A percentile compares a stretch with the other conserved stretches of the same genome.
Evolutionary conservation across 2,329 filamentous ascomycete species (phyloP).

Genomic region (Curvularia sp.): DNA sequence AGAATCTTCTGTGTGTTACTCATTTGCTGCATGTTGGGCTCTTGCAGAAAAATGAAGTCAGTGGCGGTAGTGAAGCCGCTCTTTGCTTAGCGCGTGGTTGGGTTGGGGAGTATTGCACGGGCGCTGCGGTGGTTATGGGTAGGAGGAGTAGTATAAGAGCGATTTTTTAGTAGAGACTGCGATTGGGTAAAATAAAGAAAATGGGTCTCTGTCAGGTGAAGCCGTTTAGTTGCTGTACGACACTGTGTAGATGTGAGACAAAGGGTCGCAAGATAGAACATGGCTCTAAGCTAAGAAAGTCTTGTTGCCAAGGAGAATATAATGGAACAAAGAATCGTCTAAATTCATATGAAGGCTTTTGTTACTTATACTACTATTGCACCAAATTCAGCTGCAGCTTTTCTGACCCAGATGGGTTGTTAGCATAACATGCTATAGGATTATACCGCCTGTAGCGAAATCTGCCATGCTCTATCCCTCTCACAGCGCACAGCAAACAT

Average conservation of each 20-base stretch:
- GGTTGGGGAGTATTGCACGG: background rate
- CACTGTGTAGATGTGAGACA: slow-evolving; percentile 4
- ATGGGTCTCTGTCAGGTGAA: background rate
- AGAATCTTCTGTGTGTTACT: slow-evolving; percentile 6
- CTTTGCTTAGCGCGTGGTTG: background rate
- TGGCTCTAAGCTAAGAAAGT: background rate
- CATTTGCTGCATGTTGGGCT: background rate
- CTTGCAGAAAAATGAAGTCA: background rate
- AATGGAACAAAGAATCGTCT: slow-evolving; percentile 3
- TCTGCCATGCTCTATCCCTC: too few species aligned
- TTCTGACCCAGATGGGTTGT: background rate
- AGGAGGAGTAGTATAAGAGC: background rate
- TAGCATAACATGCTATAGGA: too few species aligned
- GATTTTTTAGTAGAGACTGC: background rate
- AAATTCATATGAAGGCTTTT: background rate
- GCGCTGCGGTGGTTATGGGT: background rate
- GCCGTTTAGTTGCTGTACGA: background rate
- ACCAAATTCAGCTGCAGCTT: background rate
- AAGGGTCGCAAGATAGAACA: slow-evolving; percentile 1
- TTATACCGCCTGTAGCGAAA: too few species aligned
- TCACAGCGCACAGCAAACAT: too few species aligned
- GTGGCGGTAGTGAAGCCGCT: background rate
- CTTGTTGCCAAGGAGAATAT: background rate
- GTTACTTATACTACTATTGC: background rate
- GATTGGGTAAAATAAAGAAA: background rate